Percentiles rank a stretch among this genome's conserved stretches.
Evolutionary conservation across 148 eudicot species (phyloP).

Genomic region (Rhododendron williamsianum): DNA sequence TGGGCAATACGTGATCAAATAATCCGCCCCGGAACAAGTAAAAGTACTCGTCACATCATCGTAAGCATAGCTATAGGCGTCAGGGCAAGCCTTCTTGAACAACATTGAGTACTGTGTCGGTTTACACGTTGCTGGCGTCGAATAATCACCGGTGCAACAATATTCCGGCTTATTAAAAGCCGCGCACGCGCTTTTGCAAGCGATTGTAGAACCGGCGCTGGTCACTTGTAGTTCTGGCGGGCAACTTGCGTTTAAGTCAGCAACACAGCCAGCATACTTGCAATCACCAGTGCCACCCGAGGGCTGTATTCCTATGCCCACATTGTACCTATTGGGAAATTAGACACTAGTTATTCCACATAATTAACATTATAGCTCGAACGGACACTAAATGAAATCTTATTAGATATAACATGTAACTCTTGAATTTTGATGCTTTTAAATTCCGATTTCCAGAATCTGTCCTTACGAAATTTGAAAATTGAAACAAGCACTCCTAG

Average conservation of each 20-base stretch:
- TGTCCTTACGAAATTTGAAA: too few relatives aligned
- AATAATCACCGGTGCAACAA: constrained; percentile 64
- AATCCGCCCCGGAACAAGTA: constrained; percentile 69
- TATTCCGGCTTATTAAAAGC: constrained; percentile 53
- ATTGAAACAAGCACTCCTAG: too few relatives aligned
- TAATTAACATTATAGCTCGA: too few relatives aligned
- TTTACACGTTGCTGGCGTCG: constrained; percentile 53
- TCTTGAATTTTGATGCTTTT: too few relatives aligned
- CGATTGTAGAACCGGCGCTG: constrained; percentile 37
- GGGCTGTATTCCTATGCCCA: constrained; percentile 46
- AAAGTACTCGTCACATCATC: constrained; percentile 77
- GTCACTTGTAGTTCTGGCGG: constrained; percentile 47
- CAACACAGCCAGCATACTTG: constrained; percentile 56
- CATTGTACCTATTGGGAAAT: constrained; percentile 22
- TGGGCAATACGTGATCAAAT: constrained; percentile 75
- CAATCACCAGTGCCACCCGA: constrained; percentile 44
- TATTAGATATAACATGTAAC: too few relatives aligned
- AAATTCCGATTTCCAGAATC: too few relatives aligned
- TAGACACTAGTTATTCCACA: too few relatives aligned
- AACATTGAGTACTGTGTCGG: constrained; percentile 53
- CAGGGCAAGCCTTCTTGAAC: constrained; percentile 75
- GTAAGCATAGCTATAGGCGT: constrained; percentile 77
- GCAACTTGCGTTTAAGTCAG: constrained; percentile 49
- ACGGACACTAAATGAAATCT: too few relatives aligned
- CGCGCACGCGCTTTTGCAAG: constrained; percentile 60